Conservation (phyloP, 345 rosid genomes). For the Arabidopsis arenosa region DNA sequence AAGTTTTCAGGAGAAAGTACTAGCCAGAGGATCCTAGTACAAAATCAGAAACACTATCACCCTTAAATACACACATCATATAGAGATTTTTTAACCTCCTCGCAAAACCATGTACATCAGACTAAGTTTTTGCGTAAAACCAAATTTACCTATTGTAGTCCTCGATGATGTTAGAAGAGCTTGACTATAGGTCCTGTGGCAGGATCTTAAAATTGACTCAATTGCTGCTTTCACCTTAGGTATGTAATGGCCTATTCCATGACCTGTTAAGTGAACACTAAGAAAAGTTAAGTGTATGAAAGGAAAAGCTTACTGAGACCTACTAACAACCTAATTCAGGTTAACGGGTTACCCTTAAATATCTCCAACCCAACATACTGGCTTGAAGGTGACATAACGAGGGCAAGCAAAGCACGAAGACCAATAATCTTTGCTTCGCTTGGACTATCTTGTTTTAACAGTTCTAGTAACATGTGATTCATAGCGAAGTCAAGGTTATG, state of each 20-base stretch:
- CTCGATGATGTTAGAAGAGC: slow-evolving; percentile 94
- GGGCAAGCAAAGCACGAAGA: slow-evolving; percentile 93
- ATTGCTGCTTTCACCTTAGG: slow-evolving; percentile 99
- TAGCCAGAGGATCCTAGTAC: slow-evolving; percentile 20
- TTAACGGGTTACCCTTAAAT: slow-evolving; percentile 68
- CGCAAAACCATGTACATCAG: slow-evolving; percentile 22
- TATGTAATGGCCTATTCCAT: slow-evolving; percentile 86
- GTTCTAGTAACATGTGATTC: slow-evolving; percentile 97
- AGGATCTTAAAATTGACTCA: slow-evolving; percentile 90
- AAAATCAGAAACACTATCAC: slow-evolving; percentile 13
- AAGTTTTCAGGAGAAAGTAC: slow-evolving; percentile 27
- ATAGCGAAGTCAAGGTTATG: slow-evolving; percentile 99
- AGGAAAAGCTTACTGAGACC: slow-evolving; percentile 23
- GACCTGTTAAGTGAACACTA: slow-evolving; percentile 59
- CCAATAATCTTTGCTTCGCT: slow-evolving; percentile 99
- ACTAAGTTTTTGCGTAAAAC: slow-evolving; percentile 21
- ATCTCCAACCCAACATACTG: slow-evolving; percentile 88
- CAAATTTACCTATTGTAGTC: slow-evolving; percentile 74
- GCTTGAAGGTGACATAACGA: slow-evolving; percentile 90
- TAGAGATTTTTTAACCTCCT: slow-evolving; percentile 14
- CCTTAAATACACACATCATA: slow-evolving; percentile 5
- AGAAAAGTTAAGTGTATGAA: slow-evolving; percentile 22
- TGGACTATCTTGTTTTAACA: slow-evolving; percentile 91
- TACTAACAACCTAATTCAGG: slow-evolving; percentile 27
- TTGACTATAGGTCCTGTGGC: slow-evolving; percentile 80